Base-by-base conservation (phyloP, 1,284 basidiomycete species). In the Volvariella surrecta region DNA sequence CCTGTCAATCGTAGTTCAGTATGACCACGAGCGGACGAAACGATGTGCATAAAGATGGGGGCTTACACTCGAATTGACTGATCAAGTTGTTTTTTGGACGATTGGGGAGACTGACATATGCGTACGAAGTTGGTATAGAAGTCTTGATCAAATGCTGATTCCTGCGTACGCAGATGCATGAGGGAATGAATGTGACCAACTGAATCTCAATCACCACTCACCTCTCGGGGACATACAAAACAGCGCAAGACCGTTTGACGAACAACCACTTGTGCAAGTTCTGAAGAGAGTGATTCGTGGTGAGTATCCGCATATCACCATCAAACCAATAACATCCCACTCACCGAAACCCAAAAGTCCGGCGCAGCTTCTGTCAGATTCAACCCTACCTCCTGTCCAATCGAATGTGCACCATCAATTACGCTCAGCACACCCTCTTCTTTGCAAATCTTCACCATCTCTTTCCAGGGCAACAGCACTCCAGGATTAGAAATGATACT, bases 261-360 rank as follows among this genome's bases (percentile, higher is more conserved):
- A 67, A 79, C 2, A 92, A 62, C 89, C 90, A 92, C 59, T 92
- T 93, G 64, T 91, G 86, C 51, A 80, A 83, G 56, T 89, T 90
- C 75, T 82, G 34, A 35, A 15, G 7, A 35, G 34, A 35, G 21
- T 39, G 30, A 24, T n/a, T n/a, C n/a, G n/a, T 24, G 11, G 10
- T 6, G 22, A 7, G 22, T 34, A 19, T 18, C 16, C 4, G 42
- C 19, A 19, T n/a, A n/a, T n/a, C 13, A 19, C 8, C 31, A 18
- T 35, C 32, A 39, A 39, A 8, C 13, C 20, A 16, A 22, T n/a
- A 35, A 28, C 35, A 16, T 3, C 18, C 21, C 41, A 64, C 75
- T 34, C 50, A 87, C 83, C 13, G 85, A 82, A 15, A 87, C 66
- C 76, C 81, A 90, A 57, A 91, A 91, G 60, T 93, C 89, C 7